A percentile compares a stretch with the other conserved stretches of the same genome.
Conservation (phyloP, 176 grass and related monocot genomes). For the bread wheat (Triticum aestivum) region DNA sequence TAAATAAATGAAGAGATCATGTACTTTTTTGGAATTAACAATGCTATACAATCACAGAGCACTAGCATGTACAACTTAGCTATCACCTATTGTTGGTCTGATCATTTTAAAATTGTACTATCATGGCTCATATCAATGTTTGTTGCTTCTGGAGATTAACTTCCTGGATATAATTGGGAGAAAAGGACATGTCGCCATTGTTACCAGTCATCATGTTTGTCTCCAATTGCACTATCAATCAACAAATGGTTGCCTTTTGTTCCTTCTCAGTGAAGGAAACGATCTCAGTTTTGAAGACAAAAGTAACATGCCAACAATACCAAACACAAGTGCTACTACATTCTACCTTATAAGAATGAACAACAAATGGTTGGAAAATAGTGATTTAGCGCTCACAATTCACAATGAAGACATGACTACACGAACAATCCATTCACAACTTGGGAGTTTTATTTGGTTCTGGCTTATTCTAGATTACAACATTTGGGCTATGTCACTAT, state of each 20-base stretch:
- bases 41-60: too few relatives aligned
- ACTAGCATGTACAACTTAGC: too few relatives aligned
- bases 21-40: too few relatives aligned
- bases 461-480: constrained; percentile 2
- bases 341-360: neutral
- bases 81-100: too few relatives aligned
- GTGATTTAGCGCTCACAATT: too few relatives aligned
- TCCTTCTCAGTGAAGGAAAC: neutral
- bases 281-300: neutral
- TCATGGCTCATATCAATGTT: too few relatives aligned
- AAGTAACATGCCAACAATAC: neutral
- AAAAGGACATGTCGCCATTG: neutral
- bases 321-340: neutral
- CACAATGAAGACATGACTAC: neutral
- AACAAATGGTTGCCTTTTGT: too few relatives aligned
- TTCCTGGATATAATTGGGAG: neutral
- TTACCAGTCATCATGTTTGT: neutral
- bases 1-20: too few relatives aligned
- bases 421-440: neutral
- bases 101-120: neutral
- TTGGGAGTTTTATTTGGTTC: constrained; percentile 10
- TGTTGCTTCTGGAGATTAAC: too few relatives aligned
- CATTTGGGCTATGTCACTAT: neutral
- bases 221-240: too few relatives aligned
- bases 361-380: too few relatives aligned